Base-by-base conservation (phyloP, 371 early-diverging fungal genomes). In the Mycotypha africana region DNA sequence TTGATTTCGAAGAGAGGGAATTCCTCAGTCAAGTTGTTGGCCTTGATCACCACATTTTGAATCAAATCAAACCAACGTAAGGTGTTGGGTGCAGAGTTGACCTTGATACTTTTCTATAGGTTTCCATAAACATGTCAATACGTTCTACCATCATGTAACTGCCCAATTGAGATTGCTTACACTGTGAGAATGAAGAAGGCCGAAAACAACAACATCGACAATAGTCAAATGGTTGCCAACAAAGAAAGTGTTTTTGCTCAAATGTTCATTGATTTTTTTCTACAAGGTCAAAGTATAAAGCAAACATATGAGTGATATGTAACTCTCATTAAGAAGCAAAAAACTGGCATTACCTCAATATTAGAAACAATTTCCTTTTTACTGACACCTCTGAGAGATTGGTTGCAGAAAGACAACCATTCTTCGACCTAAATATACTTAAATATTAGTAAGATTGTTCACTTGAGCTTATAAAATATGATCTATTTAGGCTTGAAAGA, bases 61-160 rank as follows among this genome's bases (percentile, higher is more conserved):
- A 88, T 61, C 51, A 88, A 60, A 62, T 89, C 89, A 47, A 86
- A 85, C 88, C 89, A 88, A 47, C 89, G 76, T 43, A 82, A 65
- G 23, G 86, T 69, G 51, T 83, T 67, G 61, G 74, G 68, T 11
- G 62, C 53, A 40, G 56, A 67, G 19, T 60, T 63, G 19, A 60
- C 70, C 33, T 69, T 60, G 47, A 69, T 62, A 44, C 57, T 61
- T 58, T 63, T 68, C 79, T 67, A 51, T 38, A 10, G n/a, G n/a
- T n/a, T n/a, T n/a, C n/a, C n/a, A 39, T 11, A 3, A 11, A 20
- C 21, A 20, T 16, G 24, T 21, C 16, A 45, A 47, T 31, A n/a
- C n/a, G n/a, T 52, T 62, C 45, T 56, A 55, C 42, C 51, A 61
- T 20, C 16, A 23, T 9, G 12, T 8, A 17, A 28, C 19, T 4